Conservation (phyloP, 768 basidiomycete genomes). For the Gloeophyllum trabeum region DNA sequence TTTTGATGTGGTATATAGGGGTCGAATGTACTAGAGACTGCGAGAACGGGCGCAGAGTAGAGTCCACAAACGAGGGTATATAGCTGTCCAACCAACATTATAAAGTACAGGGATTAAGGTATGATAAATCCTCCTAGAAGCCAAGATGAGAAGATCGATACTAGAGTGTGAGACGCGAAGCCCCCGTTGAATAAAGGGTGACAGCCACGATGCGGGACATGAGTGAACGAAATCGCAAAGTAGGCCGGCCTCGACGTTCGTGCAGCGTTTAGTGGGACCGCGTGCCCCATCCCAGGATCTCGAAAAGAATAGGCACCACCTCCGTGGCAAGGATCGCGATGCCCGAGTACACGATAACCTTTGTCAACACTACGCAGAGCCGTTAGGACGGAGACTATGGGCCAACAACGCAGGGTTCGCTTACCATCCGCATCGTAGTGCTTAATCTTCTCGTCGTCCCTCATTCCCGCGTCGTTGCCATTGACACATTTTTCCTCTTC, state of each 20-base stretch:
- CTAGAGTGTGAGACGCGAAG: too few species aligned
- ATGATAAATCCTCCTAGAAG: too few species aligned
- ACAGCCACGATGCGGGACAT: too few species aligned
- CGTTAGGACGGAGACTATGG: slow-evolving; percentile 3
- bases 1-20: too few species aligned
- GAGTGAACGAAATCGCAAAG: too few species aligned
- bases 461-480: slow-evolving; percentile 9
- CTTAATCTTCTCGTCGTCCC: slow-evolving; percentile 32
- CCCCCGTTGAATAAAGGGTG: too few species aligned
- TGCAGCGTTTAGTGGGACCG: not conserved
- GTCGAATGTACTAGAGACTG: too few species aligned
- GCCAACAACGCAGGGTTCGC: slow-evolving; percentile 13
- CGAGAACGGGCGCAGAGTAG: too few species aligned
- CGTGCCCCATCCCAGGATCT: slow-evolving; percentile 59
- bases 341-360: slow-evolving; percentile 83
- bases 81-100: too few species aligned
- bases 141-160: too few species aligned
- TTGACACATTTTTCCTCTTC: not conserved
- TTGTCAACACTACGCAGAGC: slow-evolving; percentile 59
- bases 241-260: not conserved
- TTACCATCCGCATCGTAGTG: slow-evolving; percentile 84
- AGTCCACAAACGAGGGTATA: too few species aligned
- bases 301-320: slow-evolving; percentile 55
- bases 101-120: too few species aligned
- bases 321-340: slow-evolving; percentile 64